Conservation (phyloP, 768 basidiomycete species). For the Phanerochaete sordida region DNA sequence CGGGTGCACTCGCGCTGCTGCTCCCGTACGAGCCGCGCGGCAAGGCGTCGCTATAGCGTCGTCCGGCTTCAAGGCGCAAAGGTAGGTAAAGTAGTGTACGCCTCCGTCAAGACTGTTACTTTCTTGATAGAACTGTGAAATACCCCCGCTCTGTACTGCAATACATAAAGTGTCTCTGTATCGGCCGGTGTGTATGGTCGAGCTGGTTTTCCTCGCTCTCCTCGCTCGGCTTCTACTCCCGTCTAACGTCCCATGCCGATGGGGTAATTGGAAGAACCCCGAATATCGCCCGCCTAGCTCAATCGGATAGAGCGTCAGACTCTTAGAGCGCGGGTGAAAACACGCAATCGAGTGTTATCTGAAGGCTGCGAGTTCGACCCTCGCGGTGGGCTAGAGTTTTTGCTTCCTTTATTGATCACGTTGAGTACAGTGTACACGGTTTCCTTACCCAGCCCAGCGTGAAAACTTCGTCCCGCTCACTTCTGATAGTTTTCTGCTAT, state of each 20-base stretch:
- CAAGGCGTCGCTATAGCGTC: constrained; percentile 64
- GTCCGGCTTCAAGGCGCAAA: background rate
- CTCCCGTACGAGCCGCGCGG: constrained; percentile 76
- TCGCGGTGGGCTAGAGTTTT: constrained; percentile 60
- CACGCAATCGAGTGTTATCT: constrained; percentile 28
- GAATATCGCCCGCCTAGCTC: constrained; percentile 51
- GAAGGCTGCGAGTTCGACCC: constrained; percentile 65
- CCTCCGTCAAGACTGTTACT: background rate
- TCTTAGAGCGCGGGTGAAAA: constrained; percentile 33
- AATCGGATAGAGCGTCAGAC: constrained; percentile 62
- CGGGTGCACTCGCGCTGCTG: constrained; percentile 55
- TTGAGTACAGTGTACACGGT: too few species aligned
- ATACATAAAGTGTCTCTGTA: too few species aligned
- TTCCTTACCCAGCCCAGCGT: too few species aligned
- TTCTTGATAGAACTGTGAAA: background rate
- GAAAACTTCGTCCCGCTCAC: too few species aligned
- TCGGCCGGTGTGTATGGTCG: too few species aligned
- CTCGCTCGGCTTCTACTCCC: too few species aligned
- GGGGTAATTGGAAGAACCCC: too few species aligned
- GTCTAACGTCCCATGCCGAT: too few species aligned
- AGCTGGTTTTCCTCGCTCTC: too few species aligned
- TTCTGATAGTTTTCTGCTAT: too few species aligned
- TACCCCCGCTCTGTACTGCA: background rate
- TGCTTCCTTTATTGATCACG: too few species aligned
- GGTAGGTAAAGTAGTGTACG: background rate